A percentile compares a stretch with the other conserved stretches of the same genome.
phyloP scores from a whole-genome alignment of 2,329 filamentous ascomycete genomes.

The Pyrenophora graminea region DNA sequence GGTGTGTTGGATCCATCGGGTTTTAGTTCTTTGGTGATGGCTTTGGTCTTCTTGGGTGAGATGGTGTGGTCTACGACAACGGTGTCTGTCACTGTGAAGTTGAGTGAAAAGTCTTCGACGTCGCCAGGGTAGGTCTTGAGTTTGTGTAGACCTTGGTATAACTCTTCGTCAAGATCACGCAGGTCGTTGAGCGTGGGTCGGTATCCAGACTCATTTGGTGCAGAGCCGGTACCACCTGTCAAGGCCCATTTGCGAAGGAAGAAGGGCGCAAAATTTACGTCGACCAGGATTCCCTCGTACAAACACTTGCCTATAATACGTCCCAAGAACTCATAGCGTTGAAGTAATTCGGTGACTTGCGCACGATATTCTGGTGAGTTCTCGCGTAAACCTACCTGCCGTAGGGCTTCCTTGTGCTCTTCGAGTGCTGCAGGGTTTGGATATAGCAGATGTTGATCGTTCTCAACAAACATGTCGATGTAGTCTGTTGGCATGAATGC shows the following conservation, averaged over 20 bases:
- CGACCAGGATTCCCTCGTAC: constrained; percentile 94
- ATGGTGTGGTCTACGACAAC: constrained; percentile 48
- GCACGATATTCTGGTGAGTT: constrained; percentile 61
- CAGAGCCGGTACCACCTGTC: constrained; percentile 65
- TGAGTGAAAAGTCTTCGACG: constrained; percentile 77
- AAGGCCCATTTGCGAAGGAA: constrained; percentile 95
- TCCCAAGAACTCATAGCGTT: constrained; percentile 86
- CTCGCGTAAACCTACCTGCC: constrained; percentile 57
- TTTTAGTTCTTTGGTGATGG: constrained; percentile 74
- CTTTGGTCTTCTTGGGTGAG: constrained; percentile 54
- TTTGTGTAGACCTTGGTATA: constrained; percentile 81
- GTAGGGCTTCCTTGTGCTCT: constrained; percentile 64
- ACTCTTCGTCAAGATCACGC: constrained; percentile 83
- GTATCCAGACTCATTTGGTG: constrained; percentile 72
- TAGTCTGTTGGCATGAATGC: constrained; percentile 67
- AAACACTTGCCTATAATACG: constrained; percentile 94
- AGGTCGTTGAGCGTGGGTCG: constrained; percentile 94
- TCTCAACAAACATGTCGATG: constrained; percentile 75
- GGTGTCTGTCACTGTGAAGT: constrained; percentile 85
- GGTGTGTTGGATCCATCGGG: constrained; percentile 73
- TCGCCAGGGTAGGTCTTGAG: constrained; percentile 86
- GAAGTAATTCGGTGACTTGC: constrained; percentile 64
- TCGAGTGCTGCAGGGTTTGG: constrained; percentile 82
- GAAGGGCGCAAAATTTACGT: constrained; percentile 91
- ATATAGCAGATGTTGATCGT: constrained; percentile 83